Percentiles rank a stretch among this genome's conserved stretches.
phyloP scores from a whole-genome alignment of 345 rosid species.

The Populus tremula region DNA sequence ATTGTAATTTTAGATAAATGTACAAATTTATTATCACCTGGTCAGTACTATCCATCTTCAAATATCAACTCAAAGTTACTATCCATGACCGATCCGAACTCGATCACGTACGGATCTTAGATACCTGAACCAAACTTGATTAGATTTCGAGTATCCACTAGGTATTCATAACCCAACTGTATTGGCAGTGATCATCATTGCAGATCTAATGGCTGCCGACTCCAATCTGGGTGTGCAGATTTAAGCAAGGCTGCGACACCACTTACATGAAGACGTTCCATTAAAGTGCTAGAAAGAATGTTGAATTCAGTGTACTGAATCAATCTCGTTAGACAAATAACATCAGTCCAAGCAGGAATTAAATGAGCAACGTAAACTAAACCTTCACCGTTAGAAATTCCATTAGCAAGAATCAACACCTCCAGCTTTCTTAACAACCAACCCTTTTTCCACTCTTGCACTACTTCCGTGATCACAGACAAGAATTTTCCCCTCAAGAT shows the following conservation, averaged over 20 bases:
- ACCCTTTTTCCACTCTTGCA: conserved; percentile 69
- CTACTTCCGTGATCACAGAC: conserved; percentile 81
- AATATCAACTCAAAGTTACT: too few species aligned
- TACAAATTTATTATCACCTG: too few species aligned
- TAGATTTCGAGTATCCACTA: conserved; percentile 42
- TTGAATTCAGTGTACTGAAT: conserved; percentile 68
- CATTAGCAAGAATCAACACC: conserved; percentile 79
- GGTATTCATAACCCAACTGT: conserved; percentile 39
- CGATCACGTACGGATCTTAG: too few species aligned
- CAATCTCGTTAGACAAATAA: conserved; percentile 63
- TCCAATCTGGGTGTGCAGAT: conserved; percentile 76
- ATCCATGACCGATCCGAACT: too few species aligned
- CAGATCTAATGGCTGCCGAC: conserved; percentile 65
- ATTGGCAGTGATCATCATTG: conserved; percentile 77
- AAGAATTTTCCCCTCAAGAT: conserved; percentile 67
- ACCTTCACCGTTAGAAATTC: conserved; percentile 75
- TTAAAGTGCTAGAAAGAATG: conserved; percentile 74
- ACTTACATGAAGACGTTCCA: conserved; percentile 80
- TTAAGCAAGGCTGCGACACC: conserved; percentile 84
- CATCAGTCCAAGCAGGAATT: conserved; percentile 73
- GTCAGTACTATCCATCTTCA: too few species aligned
- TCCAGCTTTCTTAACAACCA: conserved; percentile 78
- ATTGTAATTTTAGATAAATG: too few species aligned
- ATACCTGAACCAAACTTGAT: conserved; percentile 51
- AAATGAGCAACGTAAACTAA: conserved; percentile 77